Percentiles rank a stretch among this genome's conserved stretches.
These are phyloP conservation scores for Pascua sp. DNA, from an alignment of 1,284 basidiomycete species.

Conservation along the genomic window DNA sequence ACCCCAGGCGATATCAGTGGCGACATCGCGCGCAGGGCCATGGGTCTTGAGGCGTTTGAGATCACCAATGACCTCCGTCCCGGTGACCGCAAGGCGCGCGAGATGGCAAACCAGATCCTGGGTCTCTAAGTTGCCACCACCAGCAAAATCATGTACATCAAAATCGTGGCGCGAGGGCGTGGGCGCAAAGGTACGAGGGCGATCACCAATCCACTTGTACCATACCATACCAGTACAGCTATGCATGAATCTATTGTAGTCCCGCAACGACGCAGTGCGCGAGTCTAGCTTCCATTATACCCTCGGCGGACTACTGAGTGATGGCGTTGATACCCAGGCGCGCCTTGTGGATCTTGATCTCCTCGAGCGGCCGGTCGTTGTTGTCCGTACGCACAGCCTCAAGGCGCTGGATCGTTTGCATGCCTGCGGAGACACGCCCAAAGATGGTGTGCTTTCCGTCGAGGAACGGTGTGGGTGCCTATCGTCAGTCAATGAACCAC, in stretches of 20 bases:
- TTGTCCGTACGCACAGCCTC: slow-evolving; percentile 49
- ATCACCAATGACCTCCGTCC: slow-evolving; percentile 11
- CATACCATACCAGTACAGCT: no score
- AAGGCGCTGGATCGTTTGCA: slow-evolving; percentile 70
- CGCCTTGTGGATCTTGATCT: slow-evolving; percentile 51
- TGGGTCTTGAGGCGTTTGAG: slow-evolving; percentile 40
- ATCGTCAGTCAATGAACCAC: neutral
- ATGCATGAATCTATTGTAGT: no score
- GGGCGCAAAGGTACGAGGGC: no score
- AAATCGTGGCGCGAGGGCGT: no score
- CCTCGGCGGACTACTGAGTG: neutral
- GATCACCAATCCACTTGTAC: no score
- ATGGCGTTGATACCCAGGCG: slow-evolving; percentile 34
- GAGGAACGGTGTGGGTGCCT: slow-evolving; percentile 80
- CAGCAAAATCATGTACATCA: no score
- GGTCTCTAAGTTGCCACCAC: slow-evolving; percentile 9
- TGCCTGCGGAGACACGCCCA: slow-evolving; percentile 76
- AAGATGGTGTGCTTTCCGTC: slow-evolving; percentile 97
- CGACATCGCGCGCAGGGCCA: slow-evolving; percentile 50
- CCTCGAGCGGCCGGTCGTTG: slow-evolving; percentile 48
- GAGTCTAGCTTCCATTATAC: no score
- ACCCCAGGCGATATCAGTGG: slow-evolving; percentile 52
- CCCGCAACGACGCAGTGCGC: no score
- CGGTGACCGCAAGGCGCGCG: slow-evolving; percentile 24
- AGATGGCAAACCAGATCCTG: slow-evolving; percentile 12